Evolutionary conservation across 176 grass and related monocot species (phyloP).

Genomic region (Luzula sylvatica): DNA sequence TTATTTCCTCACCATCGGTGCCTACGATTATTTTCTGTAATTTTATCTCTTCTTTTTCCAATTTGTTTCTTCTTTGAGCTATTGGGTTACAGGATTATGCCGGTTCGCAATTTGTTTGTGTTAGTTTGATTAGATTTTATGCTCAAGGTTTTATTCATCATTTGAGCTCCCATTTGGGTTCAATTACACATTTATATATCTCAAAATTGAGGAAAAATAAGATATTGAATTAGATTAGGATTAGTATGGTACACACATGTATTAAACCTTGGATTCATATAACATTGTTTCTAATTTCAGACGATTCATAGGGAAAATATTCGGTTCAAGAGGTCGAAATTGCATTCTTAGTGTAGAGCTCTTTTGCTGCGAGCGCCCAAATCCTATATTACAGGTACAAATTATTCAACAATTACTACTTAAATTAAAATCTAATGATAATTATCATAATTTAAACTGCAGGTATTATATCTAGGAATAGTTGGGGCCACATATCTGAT

Average conservation of each 20-base stretch:
- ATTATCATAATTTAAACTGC: slow-evolving; percentile 24
- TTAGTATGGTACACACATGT: no score
- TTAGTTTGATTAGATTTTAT: neutral
- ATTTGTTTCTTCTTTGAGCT: no score
- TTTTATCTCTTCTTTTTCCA: neutral
- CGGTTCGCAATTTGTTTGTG: no score
- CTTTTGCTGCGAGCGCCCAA: slow-evolving; percentile 92
- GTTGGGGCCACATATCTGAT: slow-evolving; percentile 78
- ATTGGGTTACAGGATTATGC: no score
- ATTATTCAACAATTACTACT: slow-evolving; percentile 1
- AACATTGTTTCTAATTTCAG: slow-evolving; percentile 26
- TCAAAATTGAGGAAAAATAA: no score
- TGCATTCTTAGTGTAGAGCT: slow-evolving; percentile 59
- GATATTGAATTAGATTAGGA: neutral
- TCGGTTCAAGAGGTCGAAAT: slow-evolving; percentile 69
- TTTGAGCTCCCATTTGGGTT: no score
- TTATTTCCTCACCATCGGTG: slow-evolving; percentile 79
- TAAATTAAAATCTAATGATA: slow-evolving; percentile 5
- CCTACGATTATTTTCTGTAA: slow-evolving; percentile 88
- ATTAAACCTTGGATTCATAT: neutral
- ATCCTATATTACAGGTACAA: slow-evolving; percentile 74
- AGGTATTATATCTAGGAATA: slow-evolving; percentile 83
- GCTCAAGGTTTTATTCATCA: neutral
- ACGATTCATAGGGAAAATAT: slow-evolving; percentile 52
- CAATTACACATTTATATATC: no score